Conservation (phyloP, 768 basidiomycete species). For the Boletus rubescentipes region DNA sequence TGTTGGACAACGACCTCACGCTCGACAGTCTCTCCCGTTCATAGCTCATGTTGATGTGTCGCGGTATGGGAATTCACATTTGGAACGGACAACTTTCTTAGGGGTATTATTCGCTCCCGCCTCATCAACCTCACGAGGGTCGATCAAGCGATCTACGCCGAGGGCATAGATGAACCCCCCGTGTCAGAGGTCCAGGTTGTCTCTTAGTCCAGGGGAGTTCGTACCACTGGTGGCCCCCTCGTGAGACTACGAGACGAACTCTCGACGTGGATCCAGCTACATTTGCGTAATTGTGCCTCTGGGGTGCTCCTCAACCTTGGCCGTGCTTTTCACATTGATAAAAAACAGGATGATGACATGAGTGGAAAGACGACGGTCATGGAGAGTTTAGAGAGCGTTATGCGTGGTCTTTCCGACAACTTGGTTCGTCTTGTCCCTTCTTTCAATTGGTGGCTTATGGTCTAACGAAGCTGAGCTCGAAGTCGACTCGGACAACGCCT, state of each 20-base stretch:
- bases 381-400: slow-evolving; percentile 80
- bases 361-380: slow-evolving; percentile 84
- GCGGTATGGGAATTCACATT: slow-evolving; percentile 99
- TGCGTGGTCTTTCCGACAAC: slow-evolving; percentile 92
- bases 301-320: slow-evolving; percentile 94
- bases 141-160: slow-evolving; percentile 87
- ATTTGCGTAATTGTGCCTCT: slow-evolving; percentile 86
- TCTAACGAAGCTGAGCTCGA: slow-evolving; percentile 94
- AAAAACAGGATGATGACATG: slow-evolving; percentile 66
- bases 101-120: slow-evolving; percentile 83
- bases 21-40: slow-evolving; percentile 97
- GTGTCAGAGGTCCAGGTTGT: slow-evolving; percentile 88
- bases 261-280: slow-evolving; percentile 88
- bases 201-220: slow-evolving; percentile 91
- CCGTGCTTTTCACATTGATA: slow-evolving; percentile 91
- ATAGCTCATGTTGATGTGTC: slow-evolving; percentile 96
- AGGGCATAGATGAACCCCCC: slow-evolving; percentile 91
- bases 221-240: slow-evolving; percentile 83
- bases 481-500: slow-evolving; percentile 90
- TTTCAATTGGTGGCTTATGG: neutral
- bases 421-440: slow-evolving; percentile 55
- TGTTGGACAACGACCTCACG: slow-evolving; percentile 97
- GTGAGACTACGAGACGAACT: slow-evolving; percentile 88
- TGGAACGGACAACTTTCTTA: slow-evolving; percentile 97
- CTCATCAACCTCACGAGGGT: slow-evolving; percentile 83